Evolutionary conservation across 306 rosid species (phyloP).

Genomic region (Alnus glutinosa): DNA sequence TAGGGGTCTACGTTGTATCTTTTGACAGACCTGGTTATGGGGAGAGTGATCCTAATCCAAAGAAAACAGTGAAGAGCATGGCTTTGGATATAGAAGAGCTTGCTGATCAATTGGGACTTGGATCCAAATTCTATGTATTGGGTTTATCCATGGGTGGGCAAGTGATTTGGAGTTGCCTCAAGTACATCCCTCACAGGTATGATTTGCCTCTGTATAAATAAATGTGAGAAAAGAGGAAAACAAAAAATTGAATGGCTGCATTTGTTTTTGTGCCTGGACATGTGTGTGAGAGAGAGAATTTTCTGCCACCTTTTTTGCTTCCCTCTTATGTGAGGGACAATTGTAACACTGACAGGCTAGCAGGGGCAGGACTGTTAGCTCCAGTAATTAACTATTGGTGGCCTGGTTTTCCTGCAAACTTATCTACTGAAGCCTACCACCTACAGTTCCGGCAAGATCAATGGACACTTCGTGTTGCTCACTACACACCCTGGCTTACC

Average conservation of each 20-base stretch:
- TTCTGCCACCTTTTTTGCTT: neutral
- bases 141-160: slow-evolving; percentile 92
- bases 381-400: slow-evolving; percentile 87
- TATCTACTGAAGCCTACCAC: slow-evolving; percentile 52
- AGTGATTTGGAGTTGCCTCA: slow-evolving; percentile 73
- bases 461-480: slow-evolving; percentile 74
- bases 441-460: slow-evolving; percentile 49
- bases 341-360: slow-evolving; percentile 54
- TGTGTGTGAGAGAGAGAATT: neutral
- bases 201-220: slow-evolving; percentile 15
- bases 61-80: slow-evolving; percentile 60
- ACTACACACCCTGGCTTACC: slow-evolving; percentile 80
- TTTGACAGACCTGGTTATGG: slow-evolving; percentile 95
- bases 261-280: neutral
- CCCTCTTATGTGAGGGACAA: slow-evolving; percentile 12
- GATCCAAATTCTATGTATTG: slow-evolving; percentile 68
- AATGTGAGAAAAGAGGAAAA: neutral
- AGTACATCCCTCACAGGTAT: slow-evolving; percentile 86
- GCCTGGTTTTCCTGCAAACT: slow-evolving; percentile 70
- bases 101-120: slow-evolving; percentile 76
- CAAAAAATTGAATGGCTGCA: neutral
- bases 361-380: slow-evolving; percentile 69
- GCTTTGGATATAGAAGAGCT: slow-evolving; percentile 87
- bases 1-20: slow-evolving; percentile 65
- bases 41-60: slow-evolving; percentile 93